A percentile compares a stretch with the other conserved stretches of the same genome.
These are phyloP conservation scores for Pythium utonaiense DNA, from an alignment of 352 stramenopile genomes.

Conservation along the genomic window DNA sequence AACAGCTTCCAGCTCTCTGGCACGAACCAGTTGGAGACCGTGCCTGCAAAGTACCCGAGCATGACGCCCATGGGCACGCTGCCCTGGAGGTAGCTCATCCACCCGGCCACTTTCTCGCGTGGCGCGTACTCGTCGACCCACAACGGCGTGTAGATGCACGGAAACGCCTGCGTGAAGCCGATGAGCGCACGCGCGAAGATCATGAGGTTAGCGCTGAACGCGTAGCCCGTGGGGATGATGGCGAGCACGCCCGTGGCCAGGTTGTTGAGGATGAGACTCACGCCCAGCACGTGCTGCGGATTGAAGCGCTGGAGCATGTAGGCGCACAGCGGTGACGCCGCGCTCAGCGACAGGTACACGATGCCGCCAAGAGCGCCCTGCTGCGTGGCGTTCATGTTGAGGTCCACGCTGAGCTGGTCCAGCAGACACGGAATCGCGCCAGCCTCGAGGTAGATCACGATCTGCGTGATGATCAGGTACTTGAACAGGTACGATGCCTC, in stretches of 20 bases:
- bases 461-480: constrained; percentile 82
- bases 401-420: constrained; percentile 71
- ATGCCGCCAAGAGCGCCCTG: constrained; percentile 74
- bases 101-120: constrained; percentile 65
- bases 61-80: constrained; percentile 83
- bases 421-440: constrained; percentile 78
- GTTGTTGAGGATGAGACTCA: constrained; percentile 78
- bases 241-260: constrained; percentile 68
- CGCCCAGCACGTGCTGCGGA: constrained; percentile 56
- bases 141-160: constrained; percentile 79
- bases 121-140: constrained; percentile 86
- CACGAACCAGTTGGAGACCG: constrained; percentile 78
- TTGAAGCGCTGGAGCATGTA: constrained; percentile 71
- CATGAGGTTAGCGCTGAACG: constrained; percentile 65
- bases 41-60: constrained; percentile 82
- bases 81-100: constrained; percentile 85
- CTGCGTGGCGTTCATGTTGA: constrained; percentile 64
- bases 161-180: constrained; percentile 82
- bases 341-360: constrained; percentile 74
- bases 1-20: constrained; percentile 58
- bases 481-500: constrained; percentile 84
- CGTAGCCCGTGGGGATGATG: constrained; percentile 64
- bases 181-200: constrained; percentile 66
- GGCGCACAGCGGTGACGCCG: constrained; percentile 72
- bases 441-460: constrained; percentile 80